Conservation (phyloP, 352 stramenopile genomes). For the Globisporangium lucens region DNA sequence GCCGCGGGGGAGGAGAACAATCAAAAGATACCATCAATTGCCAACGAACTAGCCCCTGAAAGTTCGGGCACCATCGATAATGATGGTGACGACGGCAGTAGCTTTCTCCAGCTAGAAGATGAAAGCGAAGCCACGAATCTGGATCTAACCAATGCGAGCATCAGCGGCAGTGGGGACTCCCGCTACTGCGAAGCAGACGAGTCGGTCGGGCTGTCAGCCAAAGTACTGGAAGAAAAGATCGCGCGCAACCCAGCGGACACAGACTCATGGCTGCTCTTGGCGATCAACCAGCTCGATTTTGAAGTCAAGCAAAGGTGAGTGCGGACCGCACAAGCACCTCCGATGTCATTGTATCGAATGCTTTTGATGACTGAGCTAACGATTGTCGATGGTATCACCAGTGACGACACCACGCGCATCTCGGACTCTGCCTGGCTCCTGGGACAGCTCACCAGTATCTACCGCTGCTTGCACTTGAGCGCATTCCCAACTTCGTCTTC, state of each 20-base stretch:
- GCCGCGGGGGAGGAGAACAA: not conserved
- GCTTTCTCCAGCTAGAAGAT: conserved; percentile 16
- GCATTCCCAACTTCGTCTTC: not conserved
- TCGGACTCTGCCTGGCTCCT: conserved; percentile 15
- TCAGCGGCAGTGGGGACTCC: not conserved
- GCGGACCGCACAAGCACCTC: not conserved
- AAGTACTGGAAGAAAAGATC: conserved; percentile 30
- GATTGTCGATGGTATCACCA: not conserved
- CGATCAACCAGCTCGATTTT: conserved; percentile 46
- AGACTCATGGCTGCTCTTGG: conserved; percentile 47
- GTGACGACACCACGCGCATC: conserved; percentile 24
- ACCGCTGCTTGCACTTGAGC: conserved; percentile 14
- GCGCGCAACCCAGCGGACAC: conserved; percentile 27
- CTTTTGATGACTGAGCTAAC: not conserved
- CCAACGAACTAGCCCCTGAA: not conserved
- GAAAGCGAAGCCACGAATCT: conserved; percentile 1
- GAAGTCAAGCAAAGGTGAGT: conserved; percentile 31
- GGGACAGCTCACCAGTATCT: conserved; percentile 20
- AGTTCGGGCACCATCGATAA: not conserved
- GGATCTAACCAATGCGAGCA: not conserved
- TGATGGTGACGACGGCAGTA: conserved; percentile 3
- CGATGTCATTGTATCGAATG: not conserved
- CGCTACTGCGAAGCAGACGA: conserved; percentile 38
- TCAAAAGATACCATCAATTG: not conserved
- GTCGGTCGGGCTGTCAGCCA: conserved; percentile 7